A percentile compares a stretch with the other conserved stretches of the same genome.
Evolutionary conservation across 768 basidiomycete genomes (phyloP).

Genomic region (Mycena chlorophos): DNA sequence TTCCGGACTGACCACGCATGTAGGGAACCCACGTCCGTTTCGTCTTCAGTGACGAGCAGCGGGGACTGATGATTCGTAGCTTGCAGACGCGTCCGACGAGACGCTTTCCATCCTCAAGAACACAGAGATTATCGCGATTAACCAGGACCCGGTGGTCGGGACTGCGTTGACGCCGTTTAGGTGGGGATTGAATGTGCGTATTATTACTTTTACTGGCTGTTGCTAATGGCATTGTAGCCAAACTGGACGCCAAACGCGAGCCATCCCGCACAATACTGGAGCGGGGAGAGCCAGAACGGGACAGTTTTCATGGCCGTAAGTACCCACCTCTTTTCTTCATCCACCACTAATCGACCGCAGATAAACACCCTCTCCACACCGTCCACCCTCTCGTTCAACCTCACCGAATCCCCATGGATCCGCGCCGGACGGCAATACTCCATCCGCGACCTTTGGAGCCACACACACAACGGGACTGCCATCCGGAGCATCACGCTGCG

Average conservation of each 20-base stretch:
- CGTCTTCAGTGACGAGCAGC: background rate
- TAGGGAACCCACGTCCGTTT: constrained; percentile 37
- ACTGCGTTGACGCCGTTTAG: constrained; percentile 64
- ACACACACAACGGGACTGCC: constrained; percentile 67
- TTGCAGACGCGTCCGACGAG: constrained; percentile 48
- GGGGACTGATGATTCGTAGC: constrained; percentile 31
- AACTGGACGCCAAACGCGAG: constrained; percentile 44
- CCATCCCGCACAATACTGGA: constrained; percentile 73
- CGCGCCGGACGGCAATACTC: constrained; percentile 64
- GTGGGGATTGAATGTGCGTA: constrained; percentile 66
- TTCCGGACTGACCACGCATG: background rate
- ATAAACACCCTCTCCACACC: constrained; percentile 60
- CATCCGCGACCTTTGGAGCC: constrained; percentile 72
- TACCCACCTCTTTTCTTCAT: background rate
- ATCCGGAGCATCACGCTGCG: constrained; percentile 55
- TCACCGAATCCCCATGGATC: constrained; percentile 73
- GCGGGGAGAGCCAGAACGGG: constrained; percentile 63
- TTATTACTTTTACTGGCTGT: constrained; percentile 6
- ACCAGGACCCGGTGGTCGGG: constrained; percentile 65
- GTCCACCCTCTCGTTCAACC: constrained; percentile 58
- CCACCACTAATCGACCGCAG: constrained; percentile 32
- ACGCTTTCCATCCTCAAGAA: constrained; percentile 60
- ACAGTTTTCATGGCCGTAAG: constrained; percentile 67
- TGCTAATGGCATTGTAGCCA: constrained; percentile 29
- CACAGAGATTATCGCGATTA: constrained; percentile 65